phyloP scores from a whole-genome alignment of 1,284 basidiomycete genomes.

The Trichosporon coremiiforme region DNA sequence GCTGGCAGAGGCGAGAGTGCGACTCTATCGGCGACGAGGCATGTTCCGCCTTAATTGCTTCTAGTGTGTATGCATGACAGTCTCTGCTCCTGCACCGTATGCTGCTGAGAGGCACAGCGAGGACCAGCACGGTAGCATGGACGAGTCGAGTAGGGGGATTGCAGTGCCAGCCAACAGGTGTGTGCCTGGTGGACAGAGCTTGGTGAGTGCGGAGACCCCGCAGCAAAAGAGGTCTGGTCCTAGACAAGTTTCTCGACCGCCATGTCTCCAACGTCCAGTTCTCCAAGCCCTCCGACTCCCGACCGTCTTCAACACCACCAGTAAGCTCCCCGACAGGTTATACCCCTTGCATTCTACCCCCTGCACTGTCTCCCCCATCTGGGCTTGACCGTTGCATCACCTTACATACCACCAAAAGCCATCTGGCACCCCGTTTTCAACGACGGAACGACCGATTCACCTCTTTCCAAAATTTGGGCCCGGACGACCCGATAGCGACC shows the following conservation, averaged over 20 bases:
- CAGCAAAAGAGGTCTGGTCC: slow-evolving; percentile 20
- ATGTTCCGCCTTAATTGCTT: background rate
- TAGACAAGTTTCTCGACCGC: slow-evolving; percentile 12
- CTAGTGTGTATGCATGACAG: background rate
- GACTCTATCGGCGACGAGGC: background rate
- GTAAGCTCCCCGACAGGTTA: slow-evolving; percentile 8
- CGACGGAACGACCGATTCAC: background rate
- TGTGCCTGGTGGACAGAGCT: slow-evolving; percentile 8
- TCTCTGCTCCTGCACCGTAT: background rate
- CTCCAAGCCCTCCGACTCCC: slow-evolving; percentile 8
- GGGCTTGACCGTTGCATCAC: background rate
- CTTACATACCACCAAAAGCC: slow-evolving; percentile 5
- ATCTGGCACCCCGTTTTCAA: slow-evolving; percentile 3
- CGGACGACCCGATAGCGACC: slow-evolving; percentile 18
- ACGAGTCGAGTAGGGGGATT: background rate
- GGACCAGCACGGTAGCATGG: background rate
- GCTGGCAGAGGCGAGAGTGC: background rate
- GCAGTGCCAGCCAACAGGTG: background rate
- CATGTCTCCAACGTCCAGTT: slow-evolving; percentile 10
- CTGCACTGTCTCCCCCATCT: background rate
- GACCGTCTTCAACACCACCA: background rate
- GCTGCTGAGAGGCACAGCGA: background rate
- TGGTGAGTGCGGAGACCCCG: slow-evolving; percentile 13
- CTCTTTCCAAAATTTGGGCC: slow-evolving; percentile 16
- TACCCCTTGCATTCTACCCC: slow-evolving; percentile 17